phyloP scores from a whole-genome alignment of 164 flowering plant genomes.

The Houttuynia cordata region DNA sequence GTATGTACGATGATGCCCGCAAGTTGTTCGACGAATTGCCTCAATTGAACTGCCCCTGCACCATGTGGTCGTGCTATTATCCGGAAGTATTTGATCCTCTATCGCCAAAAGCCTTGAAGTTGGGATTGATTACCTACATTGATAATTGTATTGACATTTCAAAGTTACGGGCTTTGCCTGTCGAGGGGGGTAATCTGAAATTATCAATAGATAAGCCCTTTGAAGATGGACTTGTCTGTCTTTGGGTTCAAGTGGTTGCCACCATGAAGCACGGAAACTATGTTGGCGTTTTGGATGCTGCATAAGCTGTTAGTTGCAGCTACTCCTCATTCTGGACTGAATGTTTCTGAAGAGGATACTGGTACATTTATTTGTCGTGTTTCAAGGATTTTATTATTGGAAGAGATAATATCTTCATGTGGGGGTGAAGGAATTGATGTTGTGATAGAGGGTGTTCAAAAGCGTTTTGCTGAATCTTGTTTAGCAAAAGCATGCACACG shows the following conservation, averaged over 20 bases:
- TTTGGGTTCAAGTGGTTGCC: constrained; percentile 87
- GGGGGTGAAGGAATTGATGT: constrained; percentile 55
- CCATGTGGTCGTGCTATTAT: constrained; percentile 42
- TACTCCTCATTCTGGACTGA: constrained; percentile 39
- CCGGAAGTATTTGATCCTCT: constrained; percentile 80
- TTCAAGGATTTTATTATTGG: constrained; percentile 72
- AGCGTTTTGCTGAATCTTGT: constrained; percentile 58
- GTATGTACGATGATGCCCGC: no score
- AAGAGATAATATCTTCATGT: constrained; percentile 48
- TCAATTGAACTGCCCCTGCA: no score
- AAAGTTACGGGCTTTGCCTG: constrained; percentile 10
- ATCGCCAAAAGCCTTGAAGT: constrained; percentile 69
- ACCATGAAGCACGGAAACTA: constrained; percentile 84
- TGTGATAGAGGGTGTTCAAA: constrained; percentile 49
- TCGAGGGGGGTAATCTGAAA: constrained; percentile 12
- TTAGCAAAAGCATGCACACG: constrained; percentile 42
- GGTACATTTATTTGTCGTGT: no score
- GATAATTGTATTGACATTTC: constrained; percentile 21
- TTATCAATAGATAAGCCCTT: constrained; percentile 43
- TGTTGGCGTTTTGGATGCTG: constrained; percentile 68
- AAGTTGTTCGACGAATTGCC: no score
- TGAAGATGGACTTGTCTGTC: constrained; percentile 65
- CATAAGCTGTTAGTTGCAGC: constrained; percentile 75
- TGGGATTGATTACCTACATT: constrained; percentile 66
- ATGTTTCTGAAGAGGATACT: constrained; percentile 39